Conservation (phyloP, 768 basidiomycete genomes). For the Punctularia strigosozonata region DNA sequence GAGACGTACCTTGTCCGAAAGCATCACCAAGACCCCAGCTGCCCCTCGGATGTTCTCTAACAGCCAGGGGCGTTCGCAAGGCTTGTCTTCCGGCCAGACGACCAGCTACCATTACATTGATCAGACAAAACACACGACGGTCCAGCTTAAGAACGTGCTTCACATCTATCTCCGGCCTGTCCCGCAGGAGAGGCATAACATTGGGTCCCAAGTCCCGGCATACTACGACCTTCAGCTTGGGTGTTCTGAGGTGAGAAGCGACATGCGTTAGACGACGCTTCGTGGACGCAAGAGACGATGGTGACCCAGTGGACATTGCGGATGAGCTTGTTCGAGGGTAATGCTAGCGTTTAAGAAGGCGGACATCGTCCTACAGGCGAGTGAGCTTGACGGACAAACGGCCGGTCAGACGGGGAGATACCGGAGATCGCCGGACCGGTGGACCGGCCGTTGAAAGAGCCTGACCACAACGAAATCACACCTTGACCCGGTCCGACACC, state of each 20-base stretch:
- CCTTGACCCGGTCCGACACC: too few species aligned
- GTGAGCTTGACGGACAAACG: too few species aligned
- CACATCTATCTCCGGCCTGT: conserved; percentile 3
- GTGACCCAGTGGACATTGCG: neutral
- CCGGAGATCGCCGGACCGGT: too few species aligned
- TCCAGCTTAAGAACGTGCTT: neutral
- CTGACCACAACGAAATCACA: too few species aligned
- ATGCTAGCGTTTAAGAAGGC: too few species aligned
- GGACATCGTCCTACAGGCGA: too few species aligned
- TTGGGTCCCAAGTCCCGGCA: conserved; percentile 5
- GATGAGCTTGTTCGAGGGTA: too few species aligned
- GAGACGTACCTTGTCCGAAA: conserved; percentile 53
- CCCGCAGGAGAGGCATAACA: conserved; percentile 5
- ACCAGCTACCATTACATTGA: conserved; percentile 13
- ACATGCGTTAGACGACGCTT: neutral
- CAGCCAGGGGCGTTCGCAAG: conserved; percentile 19
- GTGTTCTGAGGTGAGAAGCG: neutral
- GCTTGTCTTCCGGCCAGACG: conserved; percentile 13
- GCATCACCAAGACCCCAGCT: conserved; percentile 26
- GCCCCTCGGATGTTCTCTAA: conserved; percentile 20
- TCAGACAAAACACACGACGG: neutral
- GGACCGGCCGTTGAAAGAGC: too few species aligned
- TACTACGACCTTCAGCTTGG: conserved; percentile 4
- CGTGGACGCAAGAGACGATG: neutral
- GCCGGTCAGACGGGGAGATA: too few species aligned